phyloP scores from a whole-genome alignment of 2,329 filamentous ascomycete genomes.

The Raffaelea arxii region DNA sequence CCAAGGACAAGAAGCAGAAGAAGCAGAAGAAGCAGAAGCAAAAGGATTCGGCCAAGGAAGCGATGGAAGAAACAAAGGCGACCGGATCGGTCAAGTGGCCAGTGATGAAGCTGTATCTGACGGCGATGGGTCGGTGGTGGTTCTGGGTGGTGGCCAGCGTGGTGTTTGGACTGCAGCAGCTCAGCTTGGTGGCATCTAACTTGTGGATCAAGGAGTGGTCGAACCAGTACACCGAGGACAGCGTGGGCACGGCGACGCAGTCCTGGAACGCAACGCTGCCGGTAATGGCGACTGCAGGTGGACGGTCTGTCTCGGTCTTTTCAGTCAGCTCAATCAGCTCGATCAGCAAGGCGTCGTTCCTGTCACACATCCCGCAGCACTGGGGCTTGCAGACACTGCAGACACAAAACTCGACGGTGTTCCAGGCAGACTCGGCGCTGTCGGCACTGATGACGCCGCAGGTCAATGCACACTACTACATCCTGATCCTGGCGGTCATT shows the following conservation, averaged over 20 bases:
- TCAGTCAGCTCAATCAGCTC: constrained; percentile 4
- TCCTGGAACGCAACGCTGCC: not conserved
- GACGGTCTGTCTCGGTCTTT: constrained; percentile 9
- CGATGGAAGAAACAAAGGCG: constrained; percentile 68
- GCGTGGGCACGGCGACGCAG: not conserved
- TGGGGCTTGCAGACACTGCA: constrained; percentile 11
- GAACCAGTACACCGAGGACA: constrained; percentile 63
- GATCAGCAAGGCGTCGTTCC: not conserved
- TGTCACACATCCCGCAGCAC: constrained; percentile 3
- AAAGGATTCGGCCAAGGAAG: constrained; percentile 38
- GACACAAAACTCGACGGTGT: constrained; percentile 29
- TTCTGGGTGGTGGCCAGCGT: constrained; percentile 74
- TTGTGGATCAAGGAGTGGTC: constrained; percentile 95
- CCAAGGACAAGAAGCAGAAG: constrained; percentile 20
- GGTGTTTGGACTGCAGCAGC: constrained; percentile 73
- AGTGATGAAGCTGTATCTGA: constrained; percentile 77
- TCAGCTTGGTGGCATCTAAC: constrained; percentile 79
- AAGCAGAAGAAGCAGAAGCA: constrained; percentile 52
- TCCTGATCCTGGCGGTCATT: constrained; percentile 71
- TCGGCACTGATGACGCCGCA: constrained; percentile 24
- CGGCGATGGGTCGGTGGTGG: constrained; percentile 91
- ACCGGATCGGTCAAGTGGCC: constrained; percentile 79
- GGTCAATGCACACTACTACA: constrained; percentile 77
- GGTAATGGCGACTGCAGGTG: too few species aligned
- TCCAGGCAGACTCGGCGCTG: constrained; percentile 21